Percentiles rank a stretch among this genome's conserved stretches.
phyloP scores from a whole-genome alignment of 129 eudicot species.

The Logfia minima region DNA sequence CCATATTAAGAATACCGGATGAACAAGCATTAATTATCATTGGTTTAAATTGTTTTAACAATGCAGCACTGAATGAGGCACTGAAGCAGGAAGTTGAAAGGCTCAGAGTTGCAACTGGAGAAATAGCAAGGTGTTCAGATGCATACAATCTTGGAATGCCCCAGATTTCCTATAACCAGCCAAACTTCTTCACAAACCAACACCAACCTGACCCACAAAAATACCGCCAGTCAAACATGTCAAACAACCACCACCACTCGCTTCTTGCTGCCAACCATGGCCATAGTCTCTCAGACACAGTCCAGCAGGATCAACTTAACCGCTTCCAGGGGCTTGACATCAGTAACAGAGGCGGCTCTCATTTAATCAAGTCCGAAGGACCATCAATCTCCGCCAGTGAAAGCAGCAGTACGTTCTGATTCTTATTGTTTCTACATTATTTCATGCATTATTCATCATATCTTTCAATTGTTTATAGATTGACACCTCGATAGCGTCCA shows the following conservation, averaged over 20 bases:
- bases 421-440: neutral
- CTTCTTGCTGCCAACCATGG: conserved; percentile 41
- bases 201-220: conserved; percentile 46
- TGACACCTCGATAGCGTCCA: conserved; percentile 44
- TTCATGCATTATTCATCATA: conserved; percentile 12
- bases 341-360: conserved; percentile 49
- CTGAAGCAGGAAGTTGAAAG: conserved; percentile 87
- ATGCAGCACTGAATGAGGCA: conserved; percentile 83
- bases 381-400: conserved; percentile 68
- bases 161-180: conserved; percentile 57
- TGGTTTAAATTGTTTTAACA: neutral
- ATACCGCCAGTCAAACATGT: conserved; percentile 44
- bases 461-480: conserved; percentile 58
- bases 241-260: conserved; percentile 50
- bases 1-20: neutral
- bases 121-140: conserved; percentile 54
- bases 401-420: conserved; percentile 74
- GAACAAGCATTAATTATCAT: neutral
- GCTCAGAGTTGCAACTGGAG: conserved; percentile 77
- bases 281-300: neutral
- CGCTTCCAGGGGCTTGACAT: conserved; percentile 75
- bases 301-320: conserved; percentile 63
- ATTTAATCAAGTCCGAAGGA: conserved; percentile 57
- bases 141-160: conserved; percentile 57
- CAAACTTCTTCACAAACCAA: conserved; percentile 49